Percentiles rank a stretch among this genome's conserved stretches.
These are phyloP conservation scores for Russula emetica DNA, from an alignment of 768 basidiomycete genomes.

Conservation along the genomic window DNA sequence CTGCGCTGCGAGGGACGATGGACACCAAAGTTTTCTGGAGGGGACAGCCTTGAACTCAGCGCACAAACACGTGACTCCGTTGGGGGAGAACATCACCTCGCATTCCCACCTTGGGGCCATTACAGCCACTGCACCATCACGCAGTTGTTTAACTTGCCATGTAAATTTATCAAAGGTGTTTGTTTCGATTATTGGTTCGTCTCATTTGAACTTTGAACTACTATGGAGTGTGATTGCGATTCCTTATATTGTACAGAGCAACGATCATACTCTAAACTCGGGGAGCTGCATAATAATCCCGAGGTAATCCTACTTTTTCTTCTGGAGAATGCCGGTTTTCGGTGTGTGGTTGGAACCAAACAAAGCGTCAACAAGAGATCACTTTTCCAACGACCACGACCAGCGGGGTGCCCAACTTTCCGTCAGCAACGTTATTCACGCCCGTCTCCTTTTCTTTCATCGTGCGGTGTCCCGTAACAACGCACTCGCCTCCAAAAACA, in stretches of 20 bases:
- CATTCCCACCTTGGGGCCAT: conserved; percentile 80
- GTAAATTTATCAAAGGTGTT: neutral
- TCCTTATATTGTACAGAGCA: too few relatives aligned
- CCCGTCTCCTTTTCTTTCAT: conserved; percentile 42
- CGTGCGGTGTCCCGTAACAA: conserved; percentile 79
- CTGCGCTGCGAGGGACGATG: conserved; percentile 64
- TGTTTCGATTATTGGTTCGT: too few relatives aligned
- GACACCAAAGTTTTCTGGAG: conserved; percentile 92
- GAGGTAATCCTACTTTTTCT: neutral
- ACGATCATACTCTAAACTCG: too few relatives aligned
- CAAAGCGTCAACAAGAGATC: conserved; percentile 7
- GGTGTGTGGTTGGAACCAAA: conserved; percentile 4
- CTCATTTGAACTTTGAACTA: neutral
- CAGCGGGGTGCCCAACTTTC: neutral
- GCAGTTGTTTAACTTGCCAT: fast-evolving
- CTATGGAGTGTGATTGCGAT: neutral
- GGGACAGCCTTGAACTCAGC: conserved; percentile 90
- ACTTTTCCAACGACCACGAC: conserved; percentile 13
- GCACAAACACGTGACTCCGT: conserved; percentile 62
- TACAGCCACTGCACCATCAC: conserved; percentile 66
- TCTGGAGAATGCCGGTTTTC: conserved; percentile 5
- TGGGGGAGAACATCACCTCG: conserved; percentile 54
- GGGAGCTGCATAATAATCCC: neutral
- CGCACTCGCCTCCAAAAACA: conserved; percentile 41
- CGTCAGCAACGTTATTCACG: conserved; percentile 15